phyloP scores from a whole-genome alignment of 176 grass and related monocot genomes.

The Tillandsia leiboldiana region DNA sequence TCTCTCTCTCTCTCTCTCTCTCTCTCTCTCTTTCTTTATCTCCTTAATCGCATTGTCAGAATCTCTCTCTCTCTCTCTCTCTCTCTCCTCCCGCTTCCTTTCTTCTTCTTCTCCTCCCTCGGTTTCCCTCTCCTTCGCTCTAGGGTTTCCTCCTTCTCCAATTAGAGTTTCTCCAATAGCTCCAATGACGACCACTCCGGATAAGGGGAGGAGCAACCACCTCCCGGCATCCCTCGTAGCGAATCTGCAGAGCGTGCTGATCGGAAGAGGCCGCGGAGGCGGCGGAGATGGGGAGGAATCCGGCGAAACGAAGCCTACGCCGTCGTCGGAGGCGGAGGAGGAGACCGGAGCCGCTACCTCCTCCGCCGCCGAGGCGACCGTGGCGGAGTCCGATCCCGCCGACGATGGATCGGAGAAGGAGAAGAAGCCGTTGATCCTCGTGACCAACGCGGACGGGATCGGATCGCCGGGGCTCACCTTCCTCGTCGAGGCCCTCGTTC shows the following conservation, averaged over 20 bases:
- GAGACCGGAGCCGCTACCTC: slow-evolving; percentile 1
- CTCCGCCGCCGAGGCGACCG: slow-evolving; percentile 5
- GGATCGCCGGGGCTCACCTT: slow-evolving; percentile 38
- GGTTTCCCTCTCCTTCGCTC: slow-evolving; percentile 15
- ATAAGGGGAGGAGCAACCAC: slow-evolving; percentile 4
- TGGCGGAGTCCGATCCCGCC: not conserved
- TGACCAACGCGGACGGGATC: slow-evolving; percentile 59
- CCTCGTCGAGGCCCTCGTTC: slow-evolving; percentile 53
- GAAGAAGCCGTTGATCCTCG: slow-evolving; percentile 31
- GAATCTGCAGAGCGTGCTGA: slow-evolving; percentile 36
- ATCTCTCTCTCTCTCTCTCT: not conserved
- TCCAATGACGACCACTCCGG: slow-evolving; percentile 14
- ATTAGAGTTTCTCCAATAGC: slow-evolving; percentile 15
- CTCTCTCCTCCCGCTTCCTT: not conserved
- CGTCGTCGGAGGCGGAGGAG: slow-evolving; percentile 16
- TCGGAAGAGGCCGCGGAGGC: slow-evolving; percentile 6
- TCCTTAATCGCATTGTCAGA: not conserved
- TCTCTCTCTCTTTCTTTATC: not conserved
- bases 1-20: not conserved
- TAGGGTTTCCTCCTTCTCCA: slow-evolving; percentile 11
- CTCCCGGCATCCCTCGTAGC: slow-evolving; percentile 27
- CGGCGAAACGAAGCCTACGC: not conserved
- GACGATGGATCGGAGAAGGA: slow-evolving; percentile 18
- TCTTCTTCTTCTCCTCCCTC: not conserved
- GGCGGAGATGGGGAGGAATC: not conserved